Base-by-base conservation (phyloP, 805 yeast species). In the Metschnikowia reukaufii region DNA sequence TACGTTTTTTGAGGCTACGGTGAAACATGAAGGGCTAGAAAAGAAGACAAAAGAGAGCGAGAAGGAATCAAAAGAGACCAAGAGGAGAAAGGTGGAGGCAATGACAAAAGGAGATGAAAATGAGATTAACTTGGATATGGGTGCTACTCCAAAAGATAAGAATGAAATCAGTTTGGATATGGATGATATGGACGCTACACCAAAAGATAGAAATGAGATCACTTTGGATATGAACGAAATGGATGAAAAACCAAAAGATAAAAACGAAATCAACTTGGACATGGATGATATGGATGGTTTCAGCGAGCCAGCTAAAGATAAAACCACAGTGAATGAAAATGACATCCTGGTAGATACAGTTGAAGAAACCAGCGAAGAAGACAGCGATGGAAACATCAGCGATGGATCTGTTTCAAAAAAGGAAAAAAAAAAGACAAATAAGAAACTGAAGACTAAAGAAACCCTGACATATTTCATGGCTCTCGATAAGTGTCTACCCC, bases 401-500 rank as follows among this genome's bases (percentile, higher is more conserved):
- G 29, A 25, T 4, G 29, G 29, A 13, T 9, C 12, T 25, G 12
- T 25, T 25, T 25, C 29, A 30, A 29, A 17, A 27, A 42, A 13
- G 9, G 15, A 25, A 13, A 3, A 3, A 13, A 25, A 25, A 4
- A 16, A 35, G 21, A 6, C 19, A 17, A 34, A 33, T 16, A n/a
- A 18, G 45, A 48, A 23, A 39, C 23, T 9, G 15, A 34, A 34
- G 10, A 13, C 36, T 9, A 27, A 31, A 7, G 32, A 29, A 12
- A 7, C 48, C 13, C 30, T 33, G 20, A 81, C 85, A 2, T 58
- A 64, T 12, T 92, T 90, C 57, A 64, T 88, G 25, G 94, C 98
- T 0, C 71, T 92, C 21, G 97, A 91, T 61, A 92, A 92, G 63
- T 88, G 96, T 56, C 68, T 86, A 1, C 88, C 89, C 1, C 66